Base-by-base conservation (phyloP, 2,329 filamentous ascomycete genomes). In the Sclerotinia trifoliorum region DNA sequence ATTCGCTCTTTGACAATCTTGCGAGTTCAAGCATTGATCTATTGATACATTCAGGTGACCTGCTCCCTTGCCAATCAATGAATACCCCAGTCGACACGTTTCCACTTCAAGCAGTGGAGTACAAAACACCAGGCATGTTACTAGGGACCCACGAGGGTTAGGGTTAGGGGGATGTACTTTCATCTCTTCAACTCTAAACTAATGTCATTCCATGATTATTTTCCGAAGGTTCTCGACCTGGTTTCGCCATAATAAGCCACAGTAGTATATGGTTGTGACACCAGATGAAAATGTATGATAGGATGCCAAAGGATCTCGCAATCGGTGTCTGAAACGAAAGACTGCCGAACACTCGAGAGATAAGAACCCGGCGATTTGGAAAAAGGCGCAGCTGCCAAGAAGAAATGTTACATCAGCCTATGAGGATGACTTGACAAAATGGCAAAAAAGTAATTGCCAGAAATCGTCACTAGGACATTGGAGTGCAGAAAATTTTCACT, bases 371-470 rank as follows among this genome's bases (percentile, higher is more conserved):
- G 54, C 11, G 6, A 39, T 57, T 57, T 57, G 54, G 21, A 42
- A 57, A 57, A 35, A 57, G 54, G 54, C 54, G 13, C 54, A 57
- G 54, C 32, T 24, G 32, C 54, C 54, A 57, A 57, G 54, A 24
- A 57, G 21, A 19, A 56, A 39, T 56, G 21, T 42, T 57, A 57
- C 32, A 24, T 6, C n/a, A 21, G n/a, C 4, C 21, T n/a, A 15
- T 13, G n/a, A 24, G 1, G 48, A 51, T 42, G 32, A 4, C 32
- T 17, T 39, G 54, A 39, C 32, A 24, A 24, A 17, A 57, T 24
- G 21, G 21, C n/a, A 24, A 24, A 17, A 56, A n/a, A 15, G 19
- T n/a, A 57, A 57, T 17, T n/a, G 21, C 32, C 5, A 57, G 24
- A 24, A n/a, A 5, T 57, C n/a, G 29, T n/a, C 7, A 15, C 8